A percentile compares a stretch with the other conserved stretches of the same genome.
Conservation (phyloP, 352 stramenopile genomes). For the Peronospora tabacina region DNA sequence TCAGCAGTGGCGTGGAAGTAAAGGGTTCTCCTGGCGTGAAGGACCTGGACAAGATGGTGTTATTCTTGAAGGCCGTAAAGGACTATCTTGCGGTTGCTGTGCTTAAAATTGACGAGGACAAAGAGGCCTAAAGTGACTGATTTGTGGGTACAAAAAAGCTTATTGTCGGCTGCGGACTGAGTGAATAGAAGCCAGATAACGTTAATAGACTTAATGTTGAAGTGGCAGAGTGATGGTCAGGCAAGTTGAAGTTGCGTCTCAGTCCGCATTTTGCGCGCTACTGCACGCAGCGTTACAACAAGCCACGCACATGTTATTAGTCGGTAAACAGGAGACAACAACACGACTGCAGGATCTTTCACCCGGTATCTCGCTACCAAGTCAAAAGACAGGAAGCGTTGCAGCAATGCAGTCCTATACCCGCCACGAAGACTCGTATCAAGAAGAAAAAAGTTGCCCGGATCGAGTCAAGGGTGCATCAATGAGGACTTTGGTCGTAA, state of each 20-base stretch:
- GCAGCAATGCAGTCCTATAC: constrained; percentile 5
- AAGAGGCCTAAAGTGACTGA: constrained; percentile 23
- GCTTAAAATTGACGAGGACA: constrained; percentile 63
- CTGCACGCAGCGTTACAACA: neutral
- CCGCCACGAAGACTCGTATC: neutral
- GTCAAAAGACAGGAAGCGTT: neutral
- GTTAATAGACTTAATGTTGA: constrained; percentile 17
- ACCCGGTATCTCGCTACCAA: neutral
- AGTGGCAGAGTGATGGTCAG: constrained; percentile 17
- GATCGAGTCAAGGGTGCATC: neutral
- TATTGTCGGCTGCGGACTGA: constrained; percentile 1
- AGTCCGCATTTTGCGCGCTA: constrained; percentile 19
- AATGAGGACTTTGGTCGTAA: constrained; percentile 45
- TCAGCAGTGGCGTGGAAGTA: constrained; percentile 93
- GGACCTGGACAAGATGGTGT: constrained; percentile 46
- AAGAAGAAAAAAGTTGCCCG: neutral
- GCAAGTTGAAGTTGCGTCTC: constrained; percentile 15
- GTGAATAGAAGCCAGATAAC: constrained; percentile 4
- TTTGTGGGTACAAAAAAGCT: constrained; percentile 3
- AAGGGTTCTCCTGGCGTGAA: constrained; percentile 60
- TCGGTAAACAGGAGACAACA: constrained; percentile 1
- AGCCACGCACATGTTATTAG: constrained; percentile 1
- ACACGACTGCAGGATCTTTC: neutral
- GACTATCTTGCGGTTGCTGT: constrained; percentile 46
- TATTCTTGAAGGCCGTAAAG: constrained; percentile 60